Evolutionary conservation across 192 early-diverging fungal genomes (phyloP).

Genomic region (Powellomyces hirtus): DNA sequence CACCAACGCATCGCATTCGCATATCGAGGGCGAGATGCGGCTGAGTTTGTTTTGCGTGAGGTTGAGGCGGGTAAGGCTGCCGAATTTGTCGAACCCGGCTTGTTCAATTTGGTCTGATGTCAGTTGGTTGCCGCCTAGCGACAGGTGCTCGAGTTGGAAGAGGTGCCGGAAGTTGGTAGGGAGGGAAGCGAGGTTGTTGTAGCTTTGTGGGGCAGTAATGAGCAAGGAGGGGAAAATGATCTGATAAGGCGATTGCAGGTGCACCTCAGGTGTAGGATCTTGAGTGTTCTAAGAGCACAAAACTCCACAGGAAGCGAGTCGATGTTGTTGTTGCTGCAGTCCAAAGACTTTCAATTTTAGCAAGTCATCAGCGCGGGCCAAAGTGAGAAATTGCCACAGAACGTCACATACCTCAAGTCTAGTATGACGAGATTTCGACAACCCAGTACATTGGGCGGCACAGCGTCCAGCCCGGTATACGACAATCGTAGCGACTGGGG

Average conservation of each 20-base stretch:
- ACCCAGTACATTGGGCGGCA: neutral
- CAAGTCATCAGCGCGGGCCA: neutral
- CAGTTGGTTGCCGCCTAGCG: constrained; percentile 23
- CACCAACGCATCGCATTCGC: constrained; percentile 14
- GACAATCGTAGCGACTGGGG: neutral
- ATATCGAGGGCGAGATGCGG: constrained; percentile 13
- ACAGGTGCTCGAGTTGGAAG: constrained; percentile 9
- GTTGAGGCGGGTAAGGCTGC: constrained; percentile 7
- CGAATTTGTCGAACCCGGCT: constrained; percentile 18
- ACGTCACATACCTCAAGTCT: constrained; percentile 9
- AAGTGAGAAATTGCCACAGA: neutral
- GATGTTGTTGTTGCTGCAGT: constrained; percentile 20
- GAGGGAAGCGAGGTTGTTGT: constrained; percentile 11
- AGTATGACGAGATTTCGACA: constrained; percentile 3
- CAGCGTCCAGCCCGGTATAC: neutral
- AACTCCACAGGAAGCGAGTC: constrained; percentile 5
- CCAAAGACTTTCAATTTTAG: neutral
- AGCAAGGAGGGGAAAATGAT: neutral
- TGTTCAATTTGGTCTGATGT: constrained; percentile 2
- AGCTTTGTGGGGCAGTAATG: neutral
- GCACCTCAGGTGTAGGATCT: constrained; percentile 18
- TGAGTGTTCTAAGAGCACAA: neutral
- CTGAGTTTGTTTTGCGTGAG: constrained; percentile 10
- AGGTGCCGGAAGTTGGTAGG: constrained; percentile 16
- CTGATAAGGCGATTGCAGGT: neutral